Evolutionary conservation across 2,329 filamentous ascomycete species (phyloP).

Genomic region (Alternaria dauci): DNA sequence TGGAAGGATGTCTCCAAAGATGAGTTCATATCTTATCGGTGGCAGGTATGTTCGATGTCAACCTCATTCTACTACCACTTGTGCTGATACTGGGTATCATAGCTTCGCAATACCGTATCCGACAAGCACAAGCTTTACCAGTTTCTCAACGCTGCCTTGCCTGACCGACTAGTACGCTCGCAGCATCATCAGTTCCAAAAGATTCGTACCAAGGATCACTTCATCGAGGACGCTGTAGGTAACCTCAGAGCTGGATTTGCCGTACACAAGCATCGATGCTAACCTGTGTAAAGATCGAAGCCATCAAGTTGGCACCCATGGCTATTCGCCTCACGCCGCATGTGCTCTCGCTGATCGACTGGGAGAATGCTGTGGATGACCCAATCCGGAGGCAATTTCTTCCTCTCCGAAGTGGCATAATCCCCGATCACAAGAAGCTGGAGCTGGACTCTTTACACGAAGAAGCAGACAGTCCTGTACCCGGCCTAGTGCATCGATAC

Average conservation of each 20-base stretch:
- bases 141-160: conserved; percentile 62
- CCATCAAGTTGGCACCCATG: conserved; percentile 66
- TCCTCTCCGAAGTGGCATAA: conserved; percentile 62
- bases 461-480: conserved; percentile 63
- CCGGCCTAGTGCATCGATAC: conserved; percentile 70
- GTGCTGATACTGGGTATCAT: not conserved
- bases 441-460: conserved; percentile 68
- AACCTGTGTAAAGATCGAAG: conserved; percentile 44
- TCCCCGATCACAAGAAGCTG: conserved; percentile 64
- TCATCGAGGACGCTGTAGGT: conserved; percentile 61
- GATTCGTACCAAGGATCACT: conserved; percentile 60
- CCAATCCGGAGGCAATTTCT: conserved; percentile 69
- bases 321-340: conserved; percentile 68
- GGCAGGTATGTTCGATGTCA: conserved; percentile 59
- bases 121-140: conserved; percentile 56
- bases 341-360: conserved; percentile 66
- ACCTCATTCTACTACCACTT: not conserved
- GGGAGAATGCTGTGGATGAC: conserved; percentile 66
- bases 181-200: conserved; percentile 41
- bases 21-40: conserved; percentile 63
- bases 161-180: conserved; percentile 57
- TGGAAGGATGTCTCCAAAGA: conserved; percentile 60
- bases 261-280: not conserved
- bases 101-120: conserved; percentile 62
- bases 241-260: not conserved